A percentile compares a stretch with the other conserved stretches of the same genome.
Conservation (phyloP, 2,329 filamentous ascomycete species). For the Proliferodiscus dingleyae region DNA sequence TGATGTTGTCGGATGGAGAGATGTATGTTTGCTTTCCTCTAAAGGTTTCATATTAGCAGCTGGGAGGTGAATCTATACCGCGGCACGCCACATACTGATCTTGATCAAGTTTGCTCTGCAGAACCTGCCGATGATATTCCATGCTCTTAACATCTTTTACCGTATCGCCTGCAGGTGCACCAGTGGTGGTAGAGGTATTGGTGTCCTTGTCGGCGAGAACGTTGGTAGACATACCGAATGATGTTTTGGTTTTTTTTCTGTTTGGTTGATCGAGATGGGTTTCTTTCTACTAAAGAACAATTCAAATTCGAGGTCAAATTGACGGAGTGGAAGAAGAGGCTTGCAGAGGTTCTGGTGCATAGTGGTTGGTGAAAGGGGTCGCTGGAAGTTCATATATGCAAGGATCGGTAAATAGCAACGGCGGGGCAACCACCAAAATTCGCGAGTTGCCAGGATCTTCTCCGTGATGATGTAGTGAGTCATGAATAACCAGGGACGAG, state of each 20-base stretch:
- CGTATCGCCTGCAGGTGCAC: slow-evolving; percentile 21
- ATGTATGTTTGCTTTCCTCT: slow-evolving; percentile 49
- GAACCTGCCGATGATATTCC: slow-evolving; percentile 72
- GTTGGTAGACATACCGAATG: slow-evolving; percentile 50
- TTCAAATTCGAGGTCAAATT: not conserved
- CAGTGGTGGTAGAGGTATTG: slow-evolving; percentile 48
- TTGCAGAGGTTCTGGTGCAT: not conserved
- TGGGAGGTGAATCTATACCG: not conserved
- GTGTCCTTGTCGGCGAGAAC: slow-evolving; percentile 62
- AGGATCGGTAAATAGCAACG: slow-evolving; percentile 1
- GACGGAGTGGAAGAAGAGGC: not conserved
- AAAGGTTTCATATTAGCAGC: slow-evolving; percentile 18
- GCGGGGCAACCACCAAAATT: slow-evolving; percentile 1
- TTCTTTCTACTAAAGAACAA: not conserved
- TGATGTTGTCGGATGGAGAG: slow-evolving; percentile 83
- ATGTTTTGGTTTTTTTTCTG: slow-evolving; percentile 6
- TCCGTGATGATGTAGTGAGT: too few relatives aligned
- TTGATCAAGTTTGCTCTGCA: slow-evolving; percentile 66
- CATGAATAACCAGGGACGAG: too few relatives aligned
- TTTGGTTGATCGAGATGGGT: not conserved
- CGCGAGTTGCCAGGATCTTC: not conserved
- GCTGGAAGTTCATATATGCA: not conserved
- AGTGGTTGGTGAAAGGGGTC: slow-evolving; percentile 5
- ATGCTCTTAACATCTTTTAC: slow-evolving; percentile 54
- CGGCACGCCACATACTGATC: slow-evolving; percentile 49